Conservation (phyloP, 2,329 filamentous ascomycete species). For the Ophiocordyceps australis region DNA sequence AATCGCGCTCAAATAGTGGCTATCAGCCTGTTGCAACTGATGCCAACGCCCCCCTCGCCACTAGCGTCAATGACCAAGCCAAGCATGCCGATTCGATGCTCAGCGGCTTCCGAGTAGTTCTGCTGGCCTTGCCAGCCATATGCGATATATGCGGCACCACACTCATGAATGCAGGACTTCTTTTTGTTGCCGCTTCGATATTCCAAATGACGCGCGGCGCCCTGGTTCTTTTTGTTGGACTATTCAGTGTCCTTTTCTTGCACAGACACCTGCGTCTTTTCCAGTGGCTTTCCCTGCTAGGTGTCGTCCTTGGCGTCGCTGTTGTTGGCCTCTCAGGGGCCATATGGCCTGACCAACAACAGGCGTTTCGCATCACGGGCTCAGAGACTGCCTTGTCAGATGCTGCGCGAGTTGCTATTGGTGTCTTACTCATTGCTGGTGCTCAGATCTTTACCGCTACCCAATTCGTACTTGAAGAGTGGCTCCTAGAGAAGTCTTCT, state of each 20-base stretch:
- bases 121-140: conserved; percentile 72
- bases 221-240: conserved; percentile 82
- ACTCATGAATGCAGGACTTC: conserved; percentile 86
- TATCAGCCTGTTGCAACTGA: conserved; percentile 49
- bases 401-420: conserved; percentile 45
- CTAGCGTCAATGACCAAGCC: no score
- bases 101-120: conserved; percentile 48
- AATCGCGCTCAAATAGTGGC: conserved; percentile 25
- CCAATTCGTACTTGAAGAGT: conserved; percentile 93
- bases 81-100: conserved; percentile 46
- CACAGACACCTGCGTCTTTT: conserved; percentile 63
- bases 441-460: conserved; percentile 94
- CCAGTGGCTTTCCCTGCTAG: conserved; percentile 78
- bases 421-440: conserved; percentile 77
- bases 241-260: conserved; percentile 88
- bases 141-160: conserved; percentile 94
- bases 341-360: conserved; percentile 53
- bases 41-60: conserved; percentile 25
- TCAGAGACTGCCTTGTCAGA: conserved; percentile 13
- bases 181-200: conserved; percentile 89
- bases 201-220: conserved; percentile 98
- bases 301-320: conserved; percentile 77
- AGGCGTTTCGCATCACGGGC: conserved; percentile 18
- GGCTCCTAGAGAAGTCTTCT: conserved; percentile 50
- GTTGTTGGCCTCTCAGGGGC: conserved; percentile 80